Base-by-base conservation (phyloP, 129 eudicot species). In the Chrysanthemum lavandulifolium region DNA sequence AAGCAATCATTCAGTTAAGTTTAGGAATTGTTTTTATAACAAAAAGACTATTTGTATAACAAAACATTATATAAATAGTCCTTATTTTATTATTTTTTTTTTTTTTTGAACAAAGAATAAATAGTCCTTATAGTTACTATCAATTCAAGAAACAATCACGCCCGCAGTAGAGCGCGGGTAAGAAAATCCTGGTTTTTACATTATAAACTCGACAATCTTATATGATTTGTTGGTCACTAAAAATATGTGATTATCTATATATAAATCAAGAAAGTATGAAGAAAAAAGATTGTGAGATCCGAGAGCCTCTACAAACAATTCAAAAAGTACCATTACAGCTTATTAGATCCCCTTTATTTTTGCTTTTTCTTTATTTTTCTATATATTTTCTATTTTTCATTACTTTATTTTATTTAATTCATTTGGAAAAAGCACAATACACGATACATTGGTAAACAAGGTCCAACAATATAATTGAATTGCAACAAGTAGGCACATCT, bases 281-380 rank as follows among this genome's bases (percentile, higher is more conserved):
- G 21, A 66, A 65, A 64, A 77, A 54, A 57, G 73, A 65, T 13
- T 65, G 67, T 72, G 61, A 65, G 78, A 78, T 78, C 82, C 68
- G 49, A 78, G 77, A 78, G 78, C 78, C 73, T 72, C 73, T 52
- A 15, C 61, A 78, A 78, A 64, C 18, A 23, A 78, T 78, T 64
- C 68, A 64, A 55, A 78, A 78, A 65, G 82, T 57, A 48, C 52
- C 47, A 64, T 13, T 77, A 77, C 76, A 77, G 76, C 81, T 62
- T 77, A 77, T 62, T 77, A 36, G 81, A 70, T 77, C 72, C 58
- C 45, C 67, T 78, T 77, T 62, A 43, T 43, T 64, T 78, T 53
- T 64, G 77, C 77, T 56, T 78, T 78, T 71, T 48, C 62, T 55
- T 64, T 72, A 65, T 51, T 69, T 76, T 43, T 58, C 67, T 2